These are phyloP conservation scores for Trichoderma simmonsii DNA, from an alignment of 2,329 filamentous ascomycete species.

Conservation along the genomic window DNA sequence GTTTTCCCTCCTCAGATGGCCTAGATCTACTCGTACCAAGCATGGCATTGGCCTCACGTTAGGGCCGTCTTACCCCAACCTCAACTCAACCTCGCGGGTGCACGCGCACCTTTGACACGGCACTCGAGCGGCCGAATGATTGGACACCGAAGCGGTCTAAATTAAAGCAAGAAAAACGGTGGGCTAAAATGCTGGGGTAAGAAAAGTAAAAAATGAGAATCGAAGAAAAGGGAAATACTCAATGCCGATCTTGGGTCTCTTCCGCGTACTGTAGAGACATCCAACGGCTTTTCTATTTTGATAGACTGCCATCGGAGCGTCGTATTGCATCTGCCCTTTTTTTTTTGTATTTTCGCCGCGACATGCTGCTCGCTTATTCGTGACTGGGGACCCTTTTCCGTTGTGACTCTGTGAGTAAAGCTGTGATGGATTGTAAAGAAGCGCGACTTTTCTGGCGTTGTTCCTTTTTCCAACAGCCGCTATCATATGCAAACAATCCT, in stretches of 20 bases:
- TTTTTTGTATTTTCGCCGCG: neutral
- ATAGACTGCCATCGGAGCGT: neutral
- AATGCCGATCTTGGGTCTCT: neutral
- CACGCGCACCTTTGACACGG: neutral
- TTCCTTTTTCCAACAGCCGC: neutral
- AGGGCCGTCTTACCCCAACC: neutral
- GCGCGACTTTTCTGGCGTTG: neutral
- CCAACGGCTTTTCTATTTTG: neutral
- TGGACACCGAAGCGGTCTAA: neutral
- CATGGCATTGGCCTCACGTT: neutral
- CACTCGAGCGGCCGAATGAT: neutral
- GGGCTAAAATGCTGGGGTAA: neutral
- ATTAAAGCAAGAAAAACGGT: neutral
- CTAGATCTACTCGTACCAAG: neutral
- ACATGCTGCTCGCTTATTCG: neutral
- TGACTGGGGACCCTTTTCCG: neutral
- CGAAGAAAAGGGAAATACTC: neutral
- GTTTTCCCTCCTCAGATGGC: neutral
- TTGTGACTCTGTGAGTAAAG: too few species aligned
- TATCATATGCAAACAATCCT: neutral
- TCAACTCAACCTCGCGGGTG: neutral
- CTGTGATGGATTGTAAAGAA: neutral
- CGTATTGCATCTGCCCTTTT: constrained; percentile 1
- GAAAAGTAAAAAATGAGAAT: neutral
- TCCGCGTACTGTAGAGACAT: neutral